Percentiles rank a stretch among this genome's conserved stretches.
These are phyloP conservation scores for Starmera pachycereana DNA, from an alignment of 805 yeast species.

Conservation along the genomic window DNA sequence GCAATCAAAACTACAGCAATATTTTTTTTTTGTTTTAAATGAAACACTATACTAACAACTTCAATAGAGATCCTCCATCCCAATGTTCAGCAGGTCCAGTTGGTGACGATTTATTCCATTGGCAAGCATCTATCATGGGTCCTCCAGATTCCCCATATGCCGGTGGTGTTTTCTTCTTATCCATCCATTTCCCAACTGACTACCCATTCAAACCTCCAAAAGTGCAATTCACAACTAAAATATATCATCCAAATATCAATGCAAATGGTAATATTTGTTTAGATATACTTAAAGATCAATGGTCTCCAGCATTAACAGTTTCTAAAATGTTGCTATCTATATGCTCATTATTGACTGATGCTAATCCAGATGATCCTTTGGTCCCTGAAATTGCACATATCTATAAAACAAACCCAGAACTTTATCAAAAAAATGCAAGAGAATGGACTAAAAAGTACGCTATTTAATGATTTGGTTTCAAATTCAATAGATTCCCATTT, in stretches of 20 bases:
- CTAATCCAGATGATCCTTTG: slow-evolving; percentile 97
- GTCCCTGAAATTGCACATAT: slow-evolving; percentile 97
- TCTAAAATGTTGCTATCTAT: slow-evolving; percentile 91
- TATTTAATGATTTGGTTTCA: slow-evolving; percentile 34
- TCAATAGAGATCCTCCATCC: slow-evolving; percentile 87
- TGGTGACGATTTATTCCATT: slow-evolving; percentile 94
- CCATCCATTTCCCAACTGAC: slow-evolving; percentile 97
- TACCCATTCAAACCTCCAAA: slow-evolving; percentile 99
- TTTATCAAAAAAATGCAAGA: slow-evolving; percentile 93
- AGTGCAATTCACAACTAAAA: slow-evolving; percentile 85
- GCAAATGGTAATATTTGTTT: slow-evolving; percentile 93
- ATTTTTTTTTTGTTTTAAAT: too few relatives aligned
- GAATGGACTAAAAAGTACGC: slow-evolving; percentile 99
- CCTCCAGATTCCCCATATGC: slow-evolving; percentile 89
- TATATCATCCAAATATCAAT: slow-evolving; percentile 96
- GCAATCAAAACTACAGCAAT: too few relatives aligned
- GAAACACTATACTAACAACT: slow-evolving; percentile 10
- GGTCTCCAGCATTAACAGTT: slow-evolving; percentile 98
- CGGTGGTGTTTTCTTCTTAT: slow-evolving; percentile 91
- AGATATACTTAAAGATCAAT: slow-evolving; percentile 93
- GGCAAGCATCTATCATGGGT: slow-evolving; percentile 99
- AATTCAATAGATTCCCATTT: too few relatives aligned
- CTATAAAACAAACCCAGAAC: slow-evolving; percentile 86
- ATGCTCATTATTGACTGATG: slow-evolving; percentile 92
- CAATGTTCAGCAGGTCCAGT: slow-evolving; percentile 99